These are phyloP conservation scores for Cystobasidium onofrii DNA, from an alignment of 768 basidiomycete genomes.

Conservation along the genomic window DNA sequence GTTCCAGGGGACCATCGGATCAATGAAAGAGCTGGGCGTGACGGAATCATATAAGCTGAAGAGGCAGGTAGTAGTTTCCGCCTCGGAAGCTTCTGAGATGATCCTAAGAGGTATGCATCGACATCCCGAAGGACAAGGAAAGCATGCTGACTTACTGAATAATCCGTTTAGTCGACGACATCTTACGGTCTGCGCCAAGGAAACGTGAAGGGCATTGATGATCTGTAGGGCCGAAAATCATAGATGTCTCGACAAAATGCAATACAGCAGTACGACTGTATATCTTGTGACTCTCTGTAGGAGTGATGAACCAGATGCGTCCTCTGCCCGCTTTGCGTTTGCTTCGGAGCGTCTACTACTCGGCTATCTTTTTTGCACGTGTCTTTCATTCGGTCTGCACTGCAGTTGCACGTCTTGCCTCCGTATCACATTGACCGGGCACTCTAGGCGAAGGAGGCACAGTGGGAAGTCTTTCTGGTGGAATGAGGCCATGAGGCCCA, in stretches of 20 bases:
- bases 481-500: conserved; percentile 13
- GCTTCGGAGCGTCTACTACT: background rate
- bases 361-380: background rate
- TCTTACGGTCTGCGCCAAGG: conserved; percentile 73
- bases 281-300: background rate
- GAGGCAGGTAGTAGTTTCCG: conserved; percentile 84
- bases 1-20: conserved; percentile 72
- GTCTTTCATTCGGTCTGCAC: background rate
- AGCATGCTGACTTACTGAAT: background rate
- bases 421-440: background rate
- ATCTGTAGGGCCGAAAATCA: background rate
- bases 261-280: background rate
- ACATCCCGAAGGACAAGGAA: background rate
- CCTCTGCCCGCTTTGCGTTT: no score
- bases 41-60: conserved; percentile 98
- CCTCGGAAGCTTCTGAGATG: conserved; percentile 96
- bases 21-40: conserved; percentile 77
- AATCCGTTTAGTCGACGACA: conserved; percentile 70
- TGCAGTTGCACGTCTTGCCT: background rate
- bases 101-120: conserved; percentile 62
- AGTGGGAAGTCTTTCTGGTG: background rate
- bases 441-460: background rate
- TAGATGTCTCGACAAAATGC: background rate
- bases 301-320: background rate
- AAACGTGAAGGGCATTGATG: conserved; percentile 56